These are phyloP conservation scores for Ustulina deusta DNA, from an alignment of 2,329 filamentous ascomycete genomes.

Conservation along the genomic window DNA sequence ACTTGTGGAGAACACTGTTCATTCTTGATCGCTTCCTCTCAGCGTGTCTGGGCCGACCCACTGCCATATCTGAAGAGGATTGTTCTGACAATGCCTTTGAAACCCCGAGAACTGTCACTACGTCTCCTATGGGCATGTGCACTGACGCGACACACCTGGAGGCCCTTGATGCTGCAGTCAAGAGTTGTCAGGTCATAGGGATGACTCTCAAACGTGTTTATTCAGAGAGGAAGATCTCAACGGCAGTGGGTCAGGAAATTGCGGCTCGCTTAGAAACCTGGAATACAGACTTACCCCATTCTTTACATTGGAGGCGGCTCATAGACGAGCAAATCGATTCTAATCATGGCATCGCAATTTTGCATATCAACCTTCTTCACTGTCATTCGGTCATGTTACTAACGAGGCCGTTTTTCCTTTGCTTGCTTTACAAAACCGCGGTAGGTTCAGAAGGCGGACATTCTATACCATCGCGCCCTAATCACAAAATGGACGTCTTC, in stretches of 20 bases:
- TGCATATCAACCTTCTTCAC: constrained; percentile 72
- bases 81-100: constrained; percentile 65
- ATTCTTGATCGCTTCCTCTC: constrained; percentile 73
- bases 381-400: constrained; percentile 73
- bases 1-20: constrained; percentile 73
- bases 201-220: constrained; percentile 70
- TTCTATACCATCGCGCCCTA: constrained; percentile 48
- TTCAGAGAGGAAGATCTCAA: constrained; percentile 69
- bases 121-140: constrained; percentile 31
- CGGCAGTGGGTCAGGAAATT: constrained; percentile 68
- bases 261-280: constrained; percentile 65
- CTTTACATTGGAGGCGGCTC: constrained; percentile 65
- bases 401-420: constrained; percentile 73
- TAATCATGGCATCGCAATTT: constrained; percentile 67
- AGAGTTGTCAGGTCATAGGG: constrained; percentile 69
- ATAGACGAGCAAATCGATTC: constrained; percentile 55
- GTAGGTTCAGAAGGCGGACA: constrained; percentile 49
- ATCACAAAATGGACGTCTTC: constrained; percentile 58
- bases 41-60: constrained; percentile 71
- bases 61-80: constrained; percentile 71
- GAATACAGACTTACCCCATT: constrained; percentile 61
- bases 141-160: constrained; percentile 49
- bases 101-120: constrained; percentile 17
- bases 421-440: constrained; percentile 61
- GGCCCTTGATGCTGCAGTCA: constrained; percentile 66